phyloP scores from a whole-genome alignment of 2,329 filamentous ascomycete species.

The Xylaria hypoxylon region DNA sequence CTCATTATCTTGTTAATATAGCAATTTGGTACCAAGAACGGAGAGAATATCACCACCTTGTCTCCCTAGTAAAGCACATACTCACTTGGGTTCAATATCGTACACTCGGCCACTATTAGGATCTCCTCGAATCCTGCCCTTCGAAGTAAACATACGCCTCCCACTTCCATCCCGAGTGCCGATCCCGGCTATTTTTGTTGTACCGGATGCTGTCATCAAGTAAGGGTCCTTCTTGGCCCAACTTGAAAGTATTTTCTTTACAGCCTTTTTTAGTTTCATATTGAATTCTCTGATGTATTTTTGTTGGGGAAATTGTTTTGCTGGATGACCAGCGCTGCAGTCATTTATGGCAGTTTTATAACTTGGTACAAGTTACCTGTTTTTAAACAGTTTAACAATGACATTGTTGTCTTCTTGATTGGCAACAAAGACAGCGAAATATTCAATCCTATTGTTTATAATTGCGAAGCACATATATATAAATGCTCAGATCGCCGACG shows the following conservation, averaged over 20 bases:
- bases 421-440: too few species aligned
- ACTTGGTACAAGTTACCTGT: neutral
- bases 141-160: conserved; percentile 2
- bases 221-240: neutral
- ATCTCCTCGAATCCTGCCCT: neutral
- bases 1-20: too few species aligned
- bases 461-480: too few species aligned
- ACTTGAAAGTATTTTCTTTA: neutral
- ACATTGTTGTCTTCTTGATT: too few species aligned
- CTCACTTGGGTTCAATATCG: neutral
- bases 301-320: neutral
- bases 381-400: neutral
- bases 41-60: too few species aligned
- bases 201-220: neutral
- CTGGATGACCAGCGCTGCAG: too few species aligned
- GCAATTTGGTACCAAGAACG: too few species aligned
- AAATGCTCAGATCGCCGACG: too few species aligned
- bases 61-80: neutral
- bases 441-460: too few species aligned
- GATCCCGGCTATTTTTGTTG: neutral
- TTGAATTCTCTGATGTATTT: neutral
- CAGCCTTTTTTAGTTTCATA: neutral
- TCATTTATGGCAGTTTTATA: neutral
- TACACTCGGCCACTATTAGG: neutral
- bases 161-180: neutral